These are phyloP conservation scores for Knufia petricola DNA, from an alignment of 2,329 filamentous ascomycete species.

Conservation along the genomic window DNA sequence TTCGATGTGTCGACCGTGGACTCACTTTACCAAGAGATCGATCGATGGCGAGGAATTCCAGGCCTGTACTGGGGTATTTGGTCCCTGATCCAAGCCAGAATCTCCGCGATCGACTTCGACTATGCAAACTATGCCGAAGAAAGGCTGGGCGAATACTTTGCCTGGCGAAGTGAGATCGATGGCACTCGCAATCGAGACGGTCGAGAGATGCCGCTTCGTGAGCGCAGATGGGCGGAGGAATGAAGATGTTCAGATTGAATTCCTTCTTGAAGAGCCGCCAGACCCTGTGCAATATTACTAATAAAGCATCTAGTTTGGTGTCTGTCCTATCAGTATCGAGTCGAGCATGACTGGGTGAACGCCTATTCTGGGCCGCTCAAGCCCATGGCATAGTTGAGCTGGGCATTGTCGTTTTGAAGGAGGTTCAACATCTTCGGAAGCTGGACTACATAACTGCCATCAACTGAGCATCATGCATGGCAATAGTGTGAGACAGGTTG, in stretches of 20 bases:
- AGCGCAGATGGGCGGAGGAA: slow-evolving; percentile 67
- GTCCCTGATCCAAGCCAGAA: slow-evolving; percentile 87
- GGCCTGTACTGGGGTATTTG: slow-evolving; percentile 87
- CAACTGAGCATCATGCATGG: neutral
- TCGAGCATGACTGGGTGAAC: neutral
- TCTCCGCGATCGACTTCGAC: slow-evolving; percentile 93
- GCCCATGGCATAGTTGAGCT: too few species aligned
- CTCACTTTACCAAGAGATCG: slow-evolving; percentile 68
- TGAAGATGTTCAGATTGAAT: slow-evolving; percentile 1
- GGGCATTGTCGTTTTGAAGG: neutral
- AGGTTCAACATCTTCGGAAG: slow-evolving; percentile 1
- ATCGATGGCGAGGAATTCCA: slow-evolving; percentile 77
- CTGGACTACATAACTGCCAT: neutral
- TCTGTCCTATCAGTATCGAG: too few species aligned
- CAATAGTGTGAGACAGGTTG: neutral
- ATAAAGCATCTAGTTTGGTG: neutral
- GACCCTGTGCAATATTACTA: neutral
- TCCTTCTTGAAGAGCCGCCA: neutral
- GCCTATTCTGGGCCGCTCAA: too few species aligned
- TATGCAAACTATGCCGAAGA: slow-evolving; percentile 85
- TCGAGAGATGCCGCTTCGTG: slow-evolving; percentile 60
- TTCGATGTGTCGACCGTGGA: slow-evolving; percentile 48
- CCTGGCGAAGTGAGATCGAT: slow-evolving; percentile 64
- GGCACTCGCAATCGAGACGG: slow-evolving; percentile 48
- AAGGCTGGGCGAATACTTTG: slow-evolving; percentile 83